Evolutionary conservation across 441 rosid genomes (phyloP), one percentile per base, ranked within the genome.

Genomic region (Erysimum cheiri): DNA sequence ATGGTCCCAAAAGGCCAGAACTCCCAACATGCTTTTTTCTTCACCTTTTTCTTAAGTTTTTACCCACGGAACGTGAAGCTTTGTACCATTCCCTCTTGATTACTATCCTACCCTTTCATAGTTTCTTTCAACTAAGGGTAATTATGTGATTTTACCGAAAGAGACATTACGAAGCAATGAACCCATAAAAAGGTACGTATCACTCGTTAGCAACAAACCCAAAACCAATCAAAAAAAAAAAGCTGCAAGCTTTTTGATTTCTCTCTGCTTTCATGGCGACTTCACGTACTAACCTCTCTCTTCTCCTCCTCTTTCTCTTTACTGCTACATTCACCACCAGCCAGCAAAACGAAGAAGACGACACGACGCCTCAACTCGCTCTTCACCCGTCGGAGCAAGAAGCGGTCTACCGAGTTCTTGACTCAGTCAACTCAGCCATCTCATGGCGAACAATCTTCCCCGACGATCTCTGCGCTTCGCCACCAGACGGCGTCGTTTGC

Each of bases 401-500:
- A 17, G 57, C 90, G 0, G 71, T 81, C 37, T 87, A 80, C 47
- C 64, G 68, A 56, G 85, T 89, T 46, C 88, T 89, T 3, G 47
- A 71, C 50, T 79, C 89, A 13, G 58, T 87, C 56, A 87, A 89
- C 83, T 64, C 90, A 0, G 74, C 66, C 37, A 78, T 85, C 63
- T 70, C 85, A 0, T 85, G 95, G 95, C 85, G 85, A 32, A 69
- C 81, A 19, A 74, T 85, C 29, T 89, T 80, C 72, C 83, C 86
- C 0, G 90, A 84, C 49, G 87, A 89, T 52, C 79, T 87, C 60
- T 88, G 95, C 67, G 78, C 74, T 43, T 88, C 89, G 0, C 76
- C 94, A 50, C 90, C 91, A 4, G 86, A 86, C 73, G 91, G 91
- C 70, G 78, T 86, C 65, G 85, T 84, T 6, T 88, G 94, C 14